Conservation (phyloP, 306 rosid genomes). For the Argentina anserina region DNA sequence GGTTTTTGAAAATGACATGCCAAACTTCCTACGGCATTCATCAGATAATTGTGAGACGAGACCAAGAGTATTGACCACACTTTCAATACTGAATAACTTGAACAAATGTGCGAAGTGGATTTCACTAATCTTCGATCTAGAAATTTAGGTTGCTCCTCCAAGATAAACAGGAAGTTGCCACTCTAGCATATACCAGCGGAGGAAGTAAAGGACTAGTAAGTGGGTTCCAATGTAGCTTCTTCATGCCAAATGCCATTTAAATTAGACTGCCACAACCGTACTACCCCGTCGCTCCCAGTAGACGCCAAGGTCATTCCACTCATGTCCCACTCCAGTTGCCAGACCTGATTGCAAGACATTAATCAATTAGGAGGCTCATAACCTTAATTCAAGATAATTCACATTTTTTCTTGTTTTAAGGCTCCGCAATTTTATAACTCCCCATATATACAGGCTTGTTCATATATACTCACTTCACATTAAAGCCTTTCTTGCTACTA, state of each 20-base stretch:
- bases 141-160: neutral
- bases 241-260: slow-evolving; percentile 86
- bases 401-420: neutral
- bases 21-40: neutral
- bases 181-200: neutral
- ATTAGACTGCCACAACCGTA: slow-evolving; percentile 84
- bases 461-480: neutral
- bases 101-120: neutral
- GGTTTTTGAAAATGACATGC: neutral
- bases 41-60: neutral
- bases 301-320: slow-evolving; percentile 98
- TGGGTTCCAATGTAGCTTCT: slow-evolving; percentile 73
- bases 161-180: neutral
- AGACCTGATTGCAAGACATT: slow-evolving; percentile 44
- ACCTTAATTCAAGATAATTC: neutral
- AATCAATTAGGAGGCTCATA: neutral
- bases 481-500: neutral
- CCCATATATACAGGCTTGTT: neutral
- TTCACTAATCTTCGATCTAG: neutral
- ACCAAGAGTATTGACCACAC: neutral
- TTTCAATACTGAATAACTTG: neutral
- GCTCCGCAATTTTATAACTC: neutral
- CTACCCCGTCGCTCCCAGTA: slow-evolving; percentile 70
- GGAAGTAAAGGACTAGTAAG: slow-evolving; percentile 36
- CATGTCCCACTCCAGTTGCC: slow-evolving; percentile 98